These are phyloP conservation scores for Mycena galericulata DNA, from an alignment of 768 basidiomycete species.

Conservation along the genomic window DNA sequence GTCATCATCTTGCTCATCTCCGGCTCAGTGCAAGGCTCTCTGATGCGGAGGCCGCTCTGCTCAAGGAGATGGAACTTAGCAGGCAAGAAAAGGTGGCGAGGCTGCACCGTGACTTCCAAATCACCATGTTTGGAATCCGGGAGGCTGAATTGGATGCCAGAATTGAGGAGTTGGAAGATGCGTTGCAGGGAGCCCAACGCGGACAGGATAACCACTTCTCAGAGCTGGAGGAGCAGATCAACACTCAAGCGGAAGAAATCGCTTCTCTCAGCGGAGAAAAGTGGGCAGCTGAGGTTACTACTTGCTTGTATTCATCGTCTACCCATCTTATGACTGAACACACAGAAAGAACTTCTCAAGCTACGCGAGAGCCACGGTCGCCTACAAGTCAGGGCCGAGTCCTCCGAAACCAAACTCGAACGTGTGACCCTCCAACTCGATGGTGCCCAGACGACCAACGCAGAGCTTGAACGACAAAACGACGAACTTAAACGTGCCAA, in stretches of 20 bases:
- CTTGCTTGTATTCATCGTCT: not conserved
- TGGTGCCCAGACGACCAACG: slow-evolving; percentile 61
- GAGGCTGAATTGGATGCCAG: slow-evolving; percentile 71
- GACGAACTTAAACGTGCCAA: slow-evolving; percentile 70
- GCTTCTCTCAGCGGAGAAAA: slow-evolving; percentile 55
- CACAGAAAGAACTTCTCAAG: slow-evolving; percentile 51
- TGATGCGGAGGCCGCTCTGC: slow-evolving; percentile 59
- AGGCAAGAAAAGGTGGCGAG: slow-evolving; percentile 70
- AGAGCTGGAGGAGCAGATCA: slow-evolving; percentile 40
- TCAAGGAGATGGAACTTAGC: slow-evolving; percentile 65
- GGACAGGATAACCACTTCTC: slow-evolving; percentile 12
- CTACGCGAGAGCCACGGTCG: slow-evolving; percentile 65
- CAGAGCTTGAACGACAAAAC: slow-evolving; percentile 67
- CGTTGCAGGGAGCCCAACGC: slow-evolving; percentile 36
- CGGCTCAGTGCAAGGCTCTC: slow-evolving; percentile 66
- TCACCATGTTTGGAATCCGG: slow-evolving; percentile 74
- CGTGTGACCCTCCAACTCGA: slow-evolving; percentile 71
- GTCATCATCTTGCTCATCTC: slow-evolving; percentile 75
- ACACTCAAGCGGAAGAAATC: slow-evolving; percentile 49
- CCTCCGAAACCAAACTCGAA: slow-evolving; percentile 64
- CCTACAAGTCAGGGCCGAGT: slow-evolving; percentile 58
- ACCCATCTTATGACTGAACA: slow-evolving; percentile 21
- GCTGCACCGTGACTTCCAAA: slow-evolving; percentile 73
- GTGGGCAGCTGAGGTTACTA: slow-evolving; percentile 59
- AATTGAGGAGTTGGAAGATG: slow-evolving; percentile 64